These are phyloP conservation scores for Pseudisothecium myosuroides DNA, from an alignment of 225 moss, liverwort and hornwort genomes.

Conservation along the genomic window DNA sequence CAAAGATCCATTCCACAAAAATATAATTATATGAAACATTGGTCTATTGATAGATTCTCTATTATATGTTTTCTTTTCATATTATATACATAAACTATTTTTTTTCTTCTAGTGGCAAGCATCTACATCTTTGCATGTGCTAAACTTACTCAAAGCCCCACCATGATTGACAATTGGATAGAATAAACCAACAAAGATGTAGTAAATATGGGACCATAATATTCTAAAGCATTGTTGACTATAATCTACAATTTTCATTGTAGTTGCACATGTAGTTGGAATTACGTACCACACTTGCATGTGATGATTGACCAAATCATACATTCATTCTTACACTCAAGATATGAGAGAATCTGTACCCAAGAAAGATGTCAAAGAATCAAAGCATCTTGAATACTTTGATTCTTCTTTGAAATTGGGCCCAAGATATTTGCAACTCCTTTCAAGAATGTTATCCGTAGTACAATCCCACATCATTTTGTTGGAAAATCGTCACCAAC, in stretches of 20 bases:
- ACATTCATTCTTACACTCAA: not conserved
- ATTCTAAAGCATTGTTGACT: not conserved
- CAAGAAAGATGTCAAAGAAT: too few species aligned
- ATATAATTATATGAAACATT: too few species aligned
- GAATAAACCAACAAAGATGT: not conserved
- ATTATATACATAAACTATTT: not conserved
- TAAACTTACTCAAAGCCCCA: not conserved
- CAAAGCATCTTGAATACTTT: not conserved
- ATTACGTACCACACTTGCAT: not conserved
- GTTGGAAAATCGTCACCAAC: not conserved
- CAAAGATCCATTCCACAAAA: not conserved
- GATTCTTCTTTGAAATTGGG: too few species aligned
- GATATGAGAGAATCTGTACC: too few species aligned
- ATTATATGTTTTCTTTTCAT: not conserved
- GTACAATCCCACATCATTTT: not conserved
- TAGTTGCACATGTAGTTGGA: not conserved
- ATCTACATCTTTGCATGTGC: not conserved
- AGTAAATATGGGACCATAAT: not conserved
- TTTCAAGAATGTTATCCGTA: not conserved
- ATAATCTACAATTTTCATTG: too few species aligned
- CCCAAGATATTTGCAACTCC: not conserved
- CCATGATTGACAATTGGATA: not conserved
- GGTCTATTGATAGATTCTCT: not conserved
- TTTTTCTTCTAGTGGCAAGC: not conserved
- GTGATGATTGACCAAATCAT: too few species aligned